A percentile compares a stretch with the other conserved stretches of the same genome.
phyloP scores from a whole-genome alignment of 2,329 filamentous ascomycete species.

The Acrodontium crateriforme region DNA sequence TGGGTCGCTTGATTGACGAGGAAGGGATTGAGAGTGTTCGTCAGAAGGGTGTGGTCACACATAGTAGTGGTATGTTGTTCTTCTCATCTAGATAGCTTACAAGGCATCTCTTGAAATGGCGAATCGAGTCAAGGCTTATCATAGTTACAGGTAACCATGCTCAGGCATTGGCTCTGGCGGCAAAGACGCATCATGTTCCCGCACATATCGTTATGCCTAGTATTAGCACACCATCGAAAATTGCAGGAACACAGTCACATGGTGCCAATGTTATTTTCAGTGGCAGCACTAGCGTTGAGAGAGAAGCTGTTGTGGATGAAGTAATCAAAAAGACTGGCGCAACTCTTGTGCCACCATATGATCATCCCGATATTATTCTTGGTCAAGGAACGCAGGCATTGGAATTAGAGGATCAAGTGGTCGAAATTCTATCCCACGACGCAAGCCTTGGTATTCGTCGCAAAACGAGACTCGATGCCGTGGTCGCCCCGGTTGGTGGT shows the following conservation, averaged over 20 bases:
- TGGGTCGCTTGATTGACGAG: slow-evolving; percentile 55
- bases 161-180: slow-evolving; percentile 79
- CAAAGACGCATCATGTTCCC: slow-evolving; percentile 55
- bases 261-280: slow-evolving; percentile 69
- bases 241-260: slow-evolving; percentile 66
- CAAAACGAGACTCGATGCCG: slow-evolving; percentile 25
- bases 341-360: slow-evolving; percentile 74
- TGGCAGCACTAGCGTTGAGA: slow-evolving; percentile 65
- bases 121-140: neutral
- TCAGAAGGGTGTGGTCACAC: slow-evolving; percentile 66
- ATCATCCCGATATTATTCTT: slow-evolving; percentile 81
- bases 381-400: slow-evolving; percentile 84
- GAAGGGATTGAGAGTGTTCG: slow-evolving; percentile 42
- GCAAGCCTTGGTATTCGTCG: slow-evolving; percentile 15
- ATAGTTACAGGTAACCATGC: slow-evolving; percentile 67
- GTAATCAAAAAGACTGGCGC: slow-evolving; percentile 62
- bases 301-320: slow-evolving; percentile 60
- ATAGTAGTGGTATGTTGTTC: slow-evolving; percentile 58
- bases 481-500: slow-evolving; percentile 75
- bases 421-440: slow-evolving; percentile 34
- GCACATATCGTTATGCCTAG: slow-evolving; percentile 85
- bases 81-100: neutral
- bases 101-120: neutral
- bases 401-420: slow-evolving; percentile 66
- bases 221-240: slow-evolving; percentile 77